Evolutionary conservation across 1,284 basidiomycete species (phyloP).

Genomic region (Prillingera fragicola): DNA sequence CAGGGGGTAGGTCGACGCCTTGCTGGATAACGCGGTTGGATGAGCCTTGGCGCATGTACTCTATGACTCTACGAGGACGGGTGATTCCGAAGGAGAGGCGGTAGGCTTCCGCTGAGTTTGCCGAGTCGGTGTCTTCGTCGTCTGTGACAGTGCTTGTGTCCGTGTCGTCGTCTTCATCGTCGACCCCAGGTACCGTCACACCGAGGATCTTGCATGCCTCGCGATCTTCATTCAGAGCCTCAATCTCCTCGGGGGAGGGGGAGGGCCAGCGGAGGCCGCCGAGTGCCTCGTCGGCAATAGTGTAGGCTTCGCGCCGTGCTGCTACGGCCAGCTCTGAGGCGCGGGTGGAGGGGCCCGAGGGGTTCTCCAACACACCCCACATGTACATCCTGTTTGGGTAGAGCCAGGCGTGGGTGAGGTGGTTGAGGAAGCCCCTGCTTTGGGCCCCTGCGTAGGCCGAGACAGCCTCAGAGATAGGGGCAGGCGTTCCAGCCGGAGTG

Average conservation of each 20-base stretch:
- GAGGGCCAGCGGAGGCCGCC: slow-evolving; percentile 29
- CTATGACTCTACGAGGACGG: slow-evolving; percentile 55
- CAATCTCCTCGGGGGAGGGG: slow-evolving; percentile 37
- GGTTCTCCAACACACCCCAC: slow-evolving; percentile 34
- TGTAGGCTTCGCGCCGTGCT: slow-evolving; percentile 29
- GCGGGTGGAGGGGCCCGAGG: slow-evolving; percentile 24
- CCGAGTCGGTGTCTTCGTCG: slow-evolving; percentile 34
- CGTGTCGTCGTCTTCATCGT: not conserved
- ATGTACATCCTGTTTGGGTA: slow-evolving; percentile 37
- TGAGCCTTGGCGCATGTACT: slow-evolving; percentile 67
- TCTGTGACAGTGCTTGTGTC: slow-evolving; percentile 1
- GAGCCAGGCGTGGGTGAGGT: slow-evolving; percentile 29
- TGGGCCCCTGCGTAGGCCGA: slow-evolving; percentile 29
- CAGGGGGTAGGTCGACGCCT: slow-evolving; percentile 29
- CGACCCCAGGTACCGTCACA: too few relatives aligned
- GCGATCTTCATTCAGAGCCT: slow-evolving; percentile 17
- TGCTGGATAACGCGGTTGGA: slow-evolving; percentile 58
- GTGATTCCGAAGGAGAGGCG: too few relatives aligned
- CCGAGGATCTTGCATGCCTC: slow-evolving; percentile 18
- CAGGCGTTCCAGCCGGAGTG: slow-evolving; percentile 7
- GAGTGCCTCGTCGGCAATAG: slow-evolving; percentile 42
- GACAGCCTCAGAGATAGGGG: slow-evolving; percentile 5
- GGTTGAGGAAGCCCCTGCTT: slow-evolving; percentile 23
- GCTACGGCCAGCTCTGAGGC: slow-evolving; percentile 15
- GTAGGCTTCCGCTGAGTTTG: too few relatives aligned